Percentiles rank a stretch among this genome's conserved stretches.
phyloP scores from a whole-genome alignment of 768 basidiomycete genomes.

The Suillus subluteus region DNA sequence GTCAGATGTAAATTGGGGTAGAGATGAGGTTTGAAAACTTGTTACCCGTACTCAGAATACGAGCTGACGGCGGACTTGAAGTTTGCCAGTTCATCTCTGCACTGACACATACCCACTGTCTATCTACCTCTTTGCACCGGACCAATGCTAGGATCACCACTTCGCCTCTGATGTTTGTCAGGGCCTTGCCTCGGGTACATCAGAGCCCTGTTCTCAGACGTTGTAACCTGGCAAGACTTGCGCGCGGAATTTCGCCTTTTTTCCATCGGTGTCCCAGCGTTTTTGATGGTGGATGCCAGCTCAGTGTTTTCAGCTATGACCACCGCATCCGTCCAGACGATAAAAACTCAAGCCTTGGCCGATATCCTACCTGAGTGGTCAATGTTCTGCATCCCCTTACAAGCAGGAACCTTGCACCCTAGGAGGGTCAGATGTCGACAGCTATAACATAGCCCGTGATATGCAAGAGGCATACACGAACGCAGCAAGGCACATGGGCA shows the following conservation, averaged over 20 bases:
- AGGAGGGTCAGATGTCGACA: conserved; percentile 60
- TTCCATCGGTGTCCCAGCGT: conserved; percentile 60
- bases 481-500: too few species aligned
- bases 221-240: conserved; percentile 63
- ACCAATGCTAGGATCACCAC: conserved; percentile 77
- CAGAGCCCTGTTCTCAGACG: conserved; percentile 71
- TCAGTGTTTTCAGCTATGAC: conserved; percentile 94
- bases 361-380: conserved; percentile 67
- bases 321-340: conserved; percentile 60
- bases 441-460: not conserved
- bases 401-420: conserved; percentile 55
- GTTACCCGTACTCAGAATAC: conserved; percentile 82
- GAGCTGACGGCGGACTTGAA: conserved; percentile 70
- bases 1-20: conserved; percentile 31
- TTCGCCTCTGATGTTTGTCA: too few species aligned
- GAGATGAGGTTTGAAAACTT: conserved; percentile 66
- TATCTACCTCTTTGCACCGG: conserved; percentile 64
- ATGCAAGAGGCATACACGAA: too few species aligned
- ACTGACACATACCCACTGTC: not conserved
- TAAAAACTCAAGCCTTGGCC: not conserved
- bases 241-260: conserved; percentile 44
- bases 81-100: conserved; percentile 43
- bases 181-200: conserved; percentile 46
- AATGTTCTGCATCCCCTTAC: conserved; percentile 63
- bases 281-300: conserved; percentile 54